Base-by-base conservation (phyloP, 352 stramenopile genomes). In the Phytophthora chlamydospora region DNA sequence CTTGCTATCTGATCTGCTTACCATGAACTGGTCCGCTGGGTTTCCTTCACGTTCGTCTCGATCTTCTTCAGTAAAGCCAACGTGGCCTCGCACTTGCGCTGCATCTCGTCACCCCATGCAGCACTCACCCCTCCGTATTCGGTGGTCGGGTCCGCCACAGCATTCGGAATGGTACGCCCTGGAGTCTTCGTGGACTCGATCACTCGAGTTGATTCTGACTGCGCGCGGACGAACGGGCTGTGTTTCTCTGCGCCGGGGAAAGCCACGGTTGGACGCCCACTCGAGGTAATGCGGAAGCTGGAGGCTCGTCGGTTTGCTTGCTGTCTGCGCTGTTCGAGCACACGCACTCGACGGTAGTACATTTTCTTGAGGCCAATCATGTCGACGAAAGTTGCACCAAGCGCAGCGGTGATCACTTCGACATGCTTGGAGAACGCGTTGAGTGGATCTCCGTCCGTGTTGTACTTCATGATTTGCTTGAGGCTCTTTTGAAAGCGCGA, bases 381-480 rank as follows among this genome's bases (percentile, higher is more conserved):
- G 41, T 89, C 74, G 31, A 76, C 54, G 27, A 89, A 81, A 17
- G 75, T 85, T 4, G 70, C 67, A 10, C 76, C 82, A 27, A 91
- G 64, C 8, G 77, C 71, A 27, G 78, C 79, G 0, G 79, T 91
- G 54, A 89, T 89, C 36, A 91, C 80, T 44, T 91, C 79, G 9
- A 88, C 77, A 33, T 91, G 82, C 62, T 87, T 89, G 2, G 72
- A 68, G 47, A 91, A 91, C 16, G 71, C 41, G 52, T 88, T 91
- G 41, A 91, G 63, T 29, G 79, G 73, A 43, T 91, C 82, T 4
- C 79, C 79, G 33, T 91, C 82, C 13, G 74, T 91, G 58, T 88
- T 86, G 71, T 86, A 88, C 62, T 88, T 89, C 58, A 88, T 80
- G n/a, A 91, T 91, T 14, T 87, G 68, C 40, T 89, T 89, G 13